Base-by-base conservation (phyloP, 495 filamentous ascomycete species). In the Collariella sp. region DNA sequence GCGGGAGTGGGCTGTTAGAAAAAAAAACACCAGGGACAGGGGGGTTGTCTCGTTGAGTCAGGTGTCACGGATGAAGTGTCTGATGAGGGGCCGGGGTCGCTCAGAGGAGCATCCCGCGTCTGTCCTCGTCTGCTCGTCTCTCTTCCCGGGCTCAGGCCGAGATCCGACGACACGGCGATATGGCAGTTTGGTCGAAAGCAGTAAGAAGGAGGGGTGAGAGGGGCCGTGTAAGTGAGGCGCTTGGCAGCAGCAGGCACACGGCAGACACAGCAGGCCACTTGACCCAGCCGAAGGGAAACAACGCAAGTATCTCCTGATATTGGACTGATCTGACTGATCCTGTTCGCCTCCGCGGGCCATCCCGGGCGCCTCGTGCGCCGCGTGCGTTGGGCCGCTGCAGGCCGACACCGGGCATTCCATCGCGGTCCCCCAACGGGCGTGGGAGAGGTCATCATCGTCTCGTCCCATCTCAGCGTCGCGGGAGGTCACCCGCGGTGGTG, bases 391-490 rank as follows among this genome's bases (percentile, higher is more conserved):
- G 16, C 57, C 46, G 46, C 43, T 22, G 24, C 33, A 45, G 46
- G 52, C 57, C 46, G 57, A 59, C 46, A 59, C 57, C 57, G 56
- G 56, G 56, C 39, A 38, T 13, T 3, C 15, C 15, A 31, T 9
- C n/a, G 40, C 24, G n/a, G n/a, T n/a, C n/a, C n/a, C n/a, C 16
- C 7, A 10, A 4, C 22, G 7, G 15, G 35, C n/a, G n/a, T n/a
- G n/a, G n/a, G n/a, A n/a, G n/a, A n/a, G n/a, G 35, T 15, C 3
- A 4, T 38, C n/a, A 3, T 13, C n/a, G 4, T 15, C 15, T 38
- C 12, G 12, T 38, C n/a, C n/a, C n/a, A n/a, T n/a, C n/a, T n/a
- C n/a, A n/a, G n/a, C n/a, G n/a, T n/a, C 33, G 13, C 6, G 13
- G 13, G 20, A 39, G 16, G 38, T 7, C 6, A 5, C 7, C 5